Evolutionary conservation across 2,329 filamentous ascomycete genomes (phyloP), one percentile per base, ranked within the genome.

Genomic region (Calonectria montana): DNA sequence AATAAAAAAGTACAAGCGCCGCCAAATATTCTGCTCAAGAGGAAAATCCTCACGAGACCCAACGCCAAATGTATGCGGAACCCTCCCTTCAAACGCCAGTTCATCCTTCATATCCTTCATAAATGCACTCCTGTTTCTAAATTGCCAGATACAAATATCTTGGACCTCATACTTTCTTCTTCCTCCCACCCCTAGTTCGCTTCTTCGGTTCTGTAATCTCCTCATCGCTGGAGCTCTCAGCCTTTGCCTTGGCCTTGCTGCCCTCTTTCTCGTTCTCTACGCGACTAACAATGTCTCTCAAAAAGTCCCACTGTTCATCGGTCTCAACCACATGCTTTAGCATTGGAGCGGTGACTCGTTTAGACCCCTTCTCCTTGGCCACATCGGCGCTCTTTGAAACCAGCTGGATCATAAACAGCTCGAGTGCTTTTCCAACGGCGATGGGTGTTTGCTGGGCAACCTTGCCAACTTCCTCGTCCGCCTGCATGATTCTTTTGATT

Each of bases 401-500:
- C 69, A 99, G 89, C 48, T 94, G 93, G 74, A 98, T 95, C 97
- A 99, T 99, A 82, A 99, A 99, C 10, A 99, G 89, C 85, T 99
- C 97, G 8, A 99, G 89, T 18, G 97, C 97, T 87, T 98, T 98
- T 77, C 94, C 94, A 53, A 98, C 96, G 29, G 96, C 97, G 69
- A 98, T 97, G 18, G 96, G 96, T 0, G 97, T 98, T 73, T 98
- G 97, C 84, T 99, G 97, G 4, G 97, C 96, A 12, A 99, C 97
- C 85, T 99, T 99, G 73, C 97, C 97, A 0, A 99, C 96, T 82
- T 99, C 97, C 81, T 99, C 97, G 81, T 99, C 97, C 13, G 96
- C 96, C 85, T 99, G 97, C 97, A 99, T 98, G 80, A 99, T 98
- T 64, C 97, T 92, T 88, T 99, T 99, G 87, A 99, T 99, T 73